A percentile compares a stretch with the other conserved stretches of the same genome.
Conservation (phyloP, 2,329 filamentous ascomycete species). For the Daldinia sp. region DNA sequence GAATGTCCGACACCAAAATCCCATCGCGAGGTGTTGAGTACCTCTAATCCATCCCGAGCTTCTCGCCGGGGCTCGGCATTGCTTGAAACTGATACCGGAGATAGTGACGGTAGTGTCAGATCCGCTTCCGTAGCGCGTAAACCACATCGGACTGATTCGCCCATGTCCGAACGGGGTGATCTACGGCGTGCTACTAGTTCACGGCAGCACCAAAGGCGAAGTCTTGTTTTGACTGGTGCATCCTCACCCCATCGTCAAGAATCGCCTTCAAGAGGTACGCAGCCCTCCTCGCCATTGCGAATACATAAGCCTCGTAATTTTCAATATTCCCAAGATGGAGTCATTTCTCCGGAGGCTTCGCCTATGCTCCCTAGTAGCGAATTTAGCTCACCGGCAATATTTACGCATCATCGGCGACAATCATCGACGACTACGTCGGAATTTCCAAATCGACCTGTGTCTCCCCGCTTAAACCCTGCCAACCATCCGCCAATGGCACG, state of each 20-base stretch:
- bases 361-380: conserved; percentile 87
- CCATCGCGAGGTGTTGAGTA: conserved; percentile 71
- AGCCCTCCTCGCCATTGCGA: conserved; percentile 86
- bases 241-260: conserved; percentile 87
- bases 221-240: conserved; percentile 82
- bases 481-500: conserved; percentile 85
- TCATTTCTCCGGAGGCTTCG: conserved; percentile 89
- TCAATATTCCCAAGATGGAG: conserved; percentile 69
- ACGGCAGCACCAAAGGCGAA: conserved; percentile 86
- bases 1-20: conserved; percentile 94
- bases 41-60: conserved; percentile 68
- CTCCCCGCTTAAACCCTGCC: conserved; percentile 82
- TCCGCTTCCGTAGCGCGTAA: conserved; percentile 80
- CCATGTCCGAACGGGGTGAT: conserved; percentile 85
- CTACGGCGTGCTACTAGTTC: conserved; percentile 82
- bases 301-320: conserved; percentile 82
- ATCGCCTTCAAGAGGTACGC: conserved; percentile 81
- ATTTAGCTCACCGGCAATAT: conserved; percentile 78
- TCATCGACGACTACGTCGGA: conserved; percentile 90
- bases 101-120: conserved; percentile 88
- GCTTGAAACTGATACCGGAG: conserved; percentile 84
- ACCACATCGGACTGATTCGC: conserved; percentile 84
- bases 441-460: conserved; percentile 75
- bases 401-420: conserved; percentile 81
- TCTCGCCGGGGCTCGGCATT: conserved; percentile 83